Evolutionary conservation across 2,329 filamentous ascomycete genomes (phyloP), one percentile per base, ranked within the genome.

Genomic region (Pseudogymnoascus sp.): DNA sequence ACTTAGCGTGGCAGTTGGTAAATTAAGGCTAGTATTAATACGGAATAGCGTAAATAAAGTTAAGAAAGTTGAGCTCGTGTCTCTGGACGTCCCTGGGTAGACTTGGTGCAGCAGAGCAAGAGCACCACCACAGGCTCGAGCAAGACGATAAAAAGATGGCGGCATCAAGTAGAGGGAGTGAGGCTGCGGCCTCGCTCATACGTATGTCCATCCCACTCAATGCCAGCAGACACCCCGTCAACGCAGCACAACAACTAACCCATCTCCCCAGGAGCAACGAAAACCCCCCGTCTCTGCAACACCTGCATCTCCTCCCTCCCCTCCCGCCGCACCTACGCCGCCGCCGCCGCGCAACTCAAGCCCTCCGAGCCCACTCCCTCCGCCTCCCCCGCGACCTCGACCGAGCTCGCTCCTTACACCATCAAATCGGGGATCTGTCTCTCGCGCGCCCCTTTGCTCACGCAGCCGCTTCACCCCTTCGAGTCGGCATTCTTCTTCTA

Each of bases 401-500:
- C 44, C 14, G 16, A 28, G 14, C 35, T 37, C 40, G 40, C 60
- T 44, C 63, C 72, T 65, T 75, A 81, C 76, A 75, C 73, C 67
- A 75, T 83, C 72, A 78, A 82, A 68, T 82, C 86, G 64, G 89
- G 91, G 67, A 82, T 97, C 65, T 85, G 97, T 69, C 85, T 99
- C 67, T 94, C 92, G 53, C 91, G 94, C 28, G 85, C 94, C 59
- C 94, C 94, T 5, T 80, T 95, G 64, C 82, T 99, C 71, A 97
- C 94, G 25, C 88, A 90, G 68, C 82, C 88, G 65, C 86, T 93
- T 62, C 90, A 89, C 35, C 82, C 90, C 11, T 97, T 99, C 77
- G 94, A 99, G 77, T 89, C 91, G 73, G 83, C 93, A 67, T 97
- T 89, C 78, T 96, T 89, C 81, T 92, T 99, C 75, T 99, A 99